Conservation (phyloP, 2,329 filamentous ascomycete genomes). For the Aspergillus pseudonomiae region DNA sequence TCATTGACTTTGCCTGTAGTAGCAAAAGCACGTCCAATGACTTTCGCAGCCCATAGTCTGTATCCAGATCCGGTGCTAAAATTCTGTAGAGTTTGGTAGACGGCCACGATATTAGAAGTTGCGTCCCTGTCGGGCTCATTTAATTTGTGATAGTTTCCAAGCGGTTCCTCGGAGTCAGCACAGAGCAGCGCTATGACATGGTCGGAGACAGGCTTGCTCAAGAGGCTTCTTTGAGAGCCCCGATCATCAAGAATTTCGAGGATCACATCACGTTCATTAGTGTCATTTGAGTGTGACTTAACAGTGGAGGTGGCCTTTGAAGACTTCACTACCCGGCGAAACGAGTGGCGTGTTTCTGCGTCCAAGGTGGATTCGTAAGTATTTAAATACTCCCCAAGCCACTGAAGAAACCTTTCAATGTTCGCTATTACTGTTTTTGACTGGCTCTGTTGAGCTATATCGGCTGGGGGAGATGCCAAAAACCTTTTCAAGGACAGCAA, state of each 20-base stretch:
- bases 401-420: conserved; percentile 73
- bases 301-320: conserved; percentile 68
- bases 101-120: conserved; percentile 61
- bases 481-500: conserved; percentile 78
- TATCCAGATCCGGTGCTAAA: conserved; percentile 68
- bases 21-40: conserved; percentile 81
- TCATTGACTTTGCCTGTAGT: conserved; percentile 67
- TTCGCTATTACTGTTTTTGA: conserved; percentile 76
- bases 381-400: conserved; percentile 73
- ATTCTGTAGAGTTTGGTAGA: conserved; percentile 77
- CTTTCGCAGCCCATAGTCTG: conserved; percentile 80
- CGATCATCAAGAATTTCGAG: conserved; percentile 79
- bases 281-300: conserved; percentile 70
- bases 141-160: conserved; percentile 64
- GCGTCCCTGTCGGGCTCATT: conserved; percentile 69
- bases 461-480: conserved; percentile 72
- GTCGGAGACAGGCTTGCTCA: conserved; percentile 69
- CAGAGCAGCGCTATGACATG: conserved; percentile 60
- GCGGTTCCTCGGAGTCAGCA: conserved; percentile 68
- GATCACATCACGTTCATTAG: conserved; percentile 77
- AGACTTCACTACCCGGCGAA: conserved; percentile 68
- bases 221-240: conserved; percentile 61
- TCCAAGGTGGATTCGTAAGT: conserved; percentile 61
- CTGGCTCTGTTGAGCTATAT: conserved; percentile 82
- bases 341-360: conserved; percentile 57